Evolutionary conservation across 768 basidiomycete genomes (phyloP), one percentile per base, ranked within the genome.

Genomic region (Pleurotus pulmonarius): DNA sequence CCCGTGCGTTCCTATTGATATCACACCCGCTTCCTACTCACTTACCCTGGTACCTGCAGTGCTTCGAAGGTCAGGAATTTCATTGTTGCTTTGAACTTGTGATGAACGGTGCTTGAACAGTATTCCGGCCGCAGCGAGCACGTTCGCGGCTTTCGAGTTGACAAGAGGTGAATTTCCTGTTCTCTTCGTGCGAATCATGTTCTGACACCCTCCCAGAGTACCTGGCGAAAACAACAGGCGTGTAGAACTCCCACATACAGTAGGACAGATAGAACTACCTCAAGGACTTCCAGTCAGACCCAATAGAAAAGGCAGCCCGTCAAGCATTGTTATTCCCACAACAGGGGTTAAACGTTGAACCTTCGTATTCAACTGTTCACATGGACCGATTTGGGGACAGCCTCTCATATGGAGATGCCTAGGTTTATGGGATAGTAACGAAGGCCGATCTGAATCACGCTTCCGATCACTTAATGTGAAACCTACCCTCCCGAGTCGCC

Each of bases 111-210:
- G 24, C 34, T 34, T 13, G 29, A 22, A 47, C 60, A 93, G 92
- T 70, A 92, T 95, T 64, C 94, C 94, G 12, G 91, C 94, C 4
- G 94, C 93, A 11, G 94, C 85, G 43, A 86, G 87, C 61, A 97
- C 94, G 3, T 96, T 97, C 61, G 87, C 90, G 9, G 89, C 90
- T 0, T 97, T 89, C 64, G 94, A 97, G 68, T 65, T 94, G 24
- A 91, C 87, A 0, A 73, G 91, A 75, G 87, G 87, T 86, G 52
- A 55, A 79, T 7, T 26, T 20, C 2, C 9, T 11, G 16, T 13
- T 11, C 3, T 53, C 15, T 25, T 22, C 20, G 6, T 18, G 22
- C 20, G 20, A 25, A 34, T 34, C 4, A 20, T 15, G 24, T 44
- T 15, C 25, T 55, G 22, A 55, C 20, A 24, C 4, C 11, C 5